phyloP scores from a whole-genome alignment of 129 eudicot genomes.

The Daucus carota region DNA sequence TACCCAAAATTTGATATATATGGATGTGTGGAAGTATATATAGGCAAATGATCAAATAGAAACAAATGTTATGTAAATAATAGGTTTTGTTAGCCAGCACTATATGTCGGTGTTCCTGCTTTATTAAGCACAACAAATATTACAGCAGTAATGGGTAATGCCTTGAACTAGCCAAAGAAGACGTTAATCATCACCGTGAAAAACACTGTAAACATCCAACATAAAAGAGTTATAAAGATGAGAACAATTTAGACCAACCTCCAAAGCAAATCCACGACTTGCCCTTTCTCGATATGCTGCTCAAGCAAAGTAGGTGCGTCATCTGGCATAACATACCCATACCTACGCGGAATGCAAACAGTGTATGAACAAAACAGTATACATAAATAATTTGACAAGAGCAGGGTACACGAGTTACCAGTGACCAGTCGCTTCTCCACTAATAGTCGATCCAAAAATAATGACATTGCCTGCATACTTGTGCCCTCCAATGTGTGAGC shows the following conservation, averaged over 20 bases:
- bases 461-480: conserved; percentile 93
- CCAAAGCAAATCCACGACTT: conserved; percentile 85
- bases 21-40: too few species aligned
- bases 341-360: conserved; percentile 39
- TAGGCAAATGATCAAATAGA: too few species aligned
- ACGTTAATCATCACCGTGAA: neutral
- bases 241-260: conserved; percentile 39
- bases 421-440: conserved; percentile 70
- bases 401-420: conserved; percentile 38
- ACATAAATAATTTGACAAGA: neutral
- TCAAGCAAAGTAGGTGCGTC: conserved; percentile 75
- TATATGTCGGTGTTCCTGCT: neutral
- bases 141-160: neutral
- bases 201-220: neutral
- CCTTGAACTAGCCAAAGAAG: neutral
- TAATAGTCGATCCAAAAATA: conserved; percentile 54
- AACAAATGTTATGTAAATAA: too few species aligned
- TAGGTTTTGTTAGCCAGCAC: neutral
- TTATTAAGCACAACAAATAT: neutral
- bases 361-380: neutral
- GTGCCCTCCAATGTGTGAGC: conserved; percentile 97
- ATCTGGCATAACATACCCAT: conserved; percentile 94
- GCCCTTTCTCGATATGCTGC: conserved; percentile 81
- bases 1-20: too few species aligned
- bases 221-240: neutral